phyloP scores from a whole-genome alignment of 371 early-diverging fungal genomes.

The Syncephalis plumigaleata region DNA sequence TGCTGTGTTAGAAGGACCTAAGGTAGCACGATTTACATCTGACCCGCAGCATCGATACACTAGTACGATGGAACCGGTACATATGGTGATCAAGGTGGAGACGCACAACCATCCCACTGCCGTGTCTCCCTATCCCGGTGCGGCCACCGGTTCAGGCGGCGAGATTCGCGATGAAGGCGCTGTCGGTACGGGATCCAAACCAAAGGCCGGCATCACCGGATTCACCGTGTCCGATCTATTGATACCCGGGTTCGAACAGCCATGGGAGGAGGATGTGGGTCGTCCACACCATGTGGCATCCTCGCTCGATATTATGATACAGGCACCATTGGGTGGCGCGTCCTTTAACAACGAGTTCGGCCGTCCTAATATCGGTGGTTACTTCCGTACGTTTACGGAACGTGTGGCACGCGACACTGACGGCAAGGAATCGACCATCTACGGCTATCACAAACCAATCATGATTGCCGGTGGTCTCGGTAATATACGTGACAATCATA shows the following conservation, averaged over 20 bases:
- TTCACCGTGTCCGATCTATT: conserved; percentile 82
- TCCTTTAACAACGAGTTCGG: conserved; percentile 98
- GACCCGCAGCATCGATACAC: conserved; percentile 26
- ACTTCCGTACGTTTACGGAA: conserved; percentile 88
- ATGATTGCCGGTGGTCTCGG: conserved; percentile 98
- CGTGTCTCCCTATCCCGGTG: conserved; percentile 93
- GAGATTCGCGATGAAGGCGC: conserved; percentile 97
- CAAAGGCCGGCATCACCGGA: conserved; percentile 87
- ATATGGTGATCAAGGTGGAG: conserved; percentile 90
- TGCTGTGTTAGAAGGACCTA: conserved; percentile 76
- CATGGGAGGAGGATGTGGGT: conserved; percentile 83
- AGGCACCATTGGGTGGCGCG: conserved; percentile 91
- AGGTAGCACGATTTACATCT: conserved; percentile 48
- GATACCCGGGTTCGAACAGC: conserved; percentile 76
- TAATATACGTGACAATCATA: conserved; percentile 68
- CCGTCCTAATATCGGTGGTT: conserved; percentile 85
- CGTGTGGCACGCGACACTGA: conserved; percentile 30
- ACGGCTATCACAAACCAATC: conserved; percentile 96
- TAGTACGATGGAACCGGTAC: conserved; percentile 32
- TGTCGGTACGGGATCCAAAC: conserved; percentile 85
- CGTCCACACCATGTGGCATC: conserved; percentile 81
- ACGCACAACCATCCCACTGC: conserved; percentile 98
- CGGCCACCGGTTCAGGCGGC: conserved; percentile 87
- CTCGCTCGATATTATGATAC: conserved; percentile 87
- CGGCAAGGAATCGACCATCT: conserved; percentile 26